Evolutionary conservation across 2,329 filamentous ascomycete genomes (phyloP).

Genomic region (Colletotrichum sp.): DNA sequence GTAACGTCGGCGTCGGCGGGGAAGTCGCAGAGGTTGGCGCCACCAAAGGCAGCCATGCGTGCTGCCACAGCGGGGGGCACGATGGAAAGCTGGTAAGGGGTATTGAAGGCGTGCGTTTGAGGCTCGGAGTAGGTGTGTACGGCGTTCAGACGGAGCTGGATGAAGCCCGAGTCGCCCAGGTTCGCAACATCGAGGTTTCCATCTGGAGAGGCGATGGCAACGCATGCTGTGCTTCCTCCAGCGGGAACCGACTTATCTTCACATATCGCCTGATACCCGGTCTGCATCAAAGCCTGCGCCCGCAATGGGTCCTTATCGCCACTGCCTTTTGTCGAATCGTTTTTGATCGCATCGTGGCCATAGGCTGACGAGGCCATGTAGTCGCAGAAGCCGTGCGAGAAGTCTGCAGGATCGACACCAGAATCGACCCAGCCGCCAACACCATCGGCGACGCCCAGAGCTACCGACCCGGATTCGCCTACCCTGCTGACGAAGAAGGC

Average conservation of each 20-base stretch:
- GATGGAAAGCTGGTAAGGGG: slow-evolving; percentile 91
- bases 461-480: slow-evolving; percentile 73
- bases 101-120: slow-evolving; percentile 98
- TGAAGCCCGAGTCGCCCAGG: slow-evolving; percentile 91
- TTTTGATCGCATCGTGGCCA: slow-evolving; percentile 48
- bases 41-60: slow-evolving; percentile 84
- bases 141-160: slow-evolving; percentile 84
- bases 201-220: slow-evolving; percentile 76
- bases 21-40: slow-evolving; percentile 79
- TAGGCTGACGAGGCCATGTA: slow-evolving; percentile 85
- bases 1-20: slow-evolving; percentile 85
- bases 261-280: slow-evolving; percentile 83
- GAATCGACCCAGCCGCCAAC: slow-evolving; percentile 95
- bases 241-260: slow-evolving; percentile 75
- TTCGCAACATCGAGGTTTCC: slow-evolving; percentile 89
- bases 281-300: slow-evolving; percentile 68
- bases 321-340: slow-evolving; percentile 23
- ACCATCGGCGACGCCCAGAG: slow-evolving; percentile 90
- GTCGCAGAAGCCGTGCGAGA: slow-evolving; percentile 91
- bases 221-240: slow-evolving; percentile 89
- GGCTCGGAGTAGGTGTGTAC: slow-evolving; percentile 83
- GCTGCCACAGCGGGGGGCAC: slow-evolving; percentile 81
- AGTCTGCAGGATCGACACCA: slow-evolving; percentile 92
- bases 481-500: slow-evolving; percentile 90
- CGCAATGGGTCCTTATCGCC: slow-evolving; percentile 4